Evolutionary conservation across 345 rosid genomes (phyloP), one percentile per base, ranked within the genome.

Genomic region (Erysimum cheiranthoides): DNA sequence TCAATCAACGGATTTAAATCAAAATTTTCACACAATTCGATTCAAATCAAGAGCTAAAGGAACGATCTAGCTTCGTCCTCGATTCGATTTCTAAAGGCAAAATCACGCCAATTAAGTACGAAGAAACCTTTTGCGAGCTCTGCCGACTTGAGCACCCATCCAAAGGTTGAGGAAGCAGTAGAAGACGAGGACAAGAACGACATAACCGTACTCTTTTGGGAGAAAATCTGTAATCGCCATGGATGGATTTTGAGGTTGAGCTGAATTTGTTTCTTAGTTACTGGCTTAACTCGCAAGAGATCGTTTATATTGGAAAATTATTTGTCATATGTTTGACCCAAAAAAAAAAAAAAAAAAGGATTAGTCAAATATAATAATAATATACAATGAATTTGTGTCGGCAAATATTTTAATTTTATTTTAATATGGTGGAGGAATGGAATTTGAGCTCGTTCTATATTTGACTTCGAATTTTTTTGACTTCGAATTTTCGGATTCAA

Each of bases 151-250:
- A 12, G 5, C 7, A 0, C 76, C 63, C 98, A 93, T 91, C 90
- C 90, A 93, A 68, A 91, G 63, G 76, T 90, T 93, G 63, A 91
- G 82, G 73, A 90, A 73, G 72, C 90, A 85, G 78, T 91, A 93
- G 59, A 78, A 61, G 61, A 90, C 94, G 21, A 93, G 82, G 54
- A 83, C 84, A 18, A 93, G 68, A 14, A 78, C 91, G 1, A 93
- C 97, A 66, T 90, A 91, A 18, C 98, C 97, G 73, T 87, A 93
- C 81, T 88, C 93, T 65, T 18, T 87, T 0, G 88, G 84, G 11
- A 89, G 64, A 54, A 84, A 67, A 14, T 80, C 86, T 4, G 75
- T n/a, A 18, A 45, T 76, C 14, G 54, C 83, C 85, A 78, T 73
- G 14, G 66, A 49, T 68, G 57, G 39, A 9, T 71, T 73, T 10